Percentiles rank a stretch among this genome's conserved stretches.
Conservation (phyloP, 345 rosid genomes). For the Arabis hirsuta region DNA sequence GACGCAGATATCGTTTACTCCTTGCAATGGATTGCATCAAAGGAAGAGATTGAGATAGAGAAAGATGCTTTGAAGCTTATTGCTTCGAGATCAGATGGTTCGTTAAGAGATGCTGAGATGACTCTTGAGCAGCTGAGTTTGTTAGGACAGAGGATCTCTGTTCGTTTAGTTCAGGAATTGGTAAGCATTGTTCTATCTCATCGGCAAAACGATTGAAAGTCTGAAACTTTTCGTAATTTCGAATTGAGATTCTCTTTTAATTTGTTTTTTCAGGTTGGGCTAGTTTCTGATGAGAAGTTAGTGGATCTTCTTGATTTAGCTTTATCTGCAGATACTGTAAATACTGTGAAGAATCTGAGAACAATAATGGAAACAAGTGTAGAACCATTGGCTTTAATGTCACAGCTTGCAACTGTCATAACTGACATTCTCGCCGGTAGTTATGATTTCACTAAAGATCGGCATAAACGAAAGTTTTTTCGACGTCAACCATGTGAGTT, state of each 20-base stretch:
- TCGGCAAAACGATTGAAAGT: neutral
- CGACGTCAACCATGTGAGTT: conserved; percentile 80
- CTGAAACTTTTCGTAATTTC: neutral
- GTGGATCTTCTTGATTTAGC: conserved; percentile 99
- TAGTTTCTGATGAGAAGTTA: conserved; percentile 93
- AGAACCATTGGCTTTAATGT: conserved; percentile 97
- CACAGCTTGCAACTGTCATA: conserved; percentile 98
- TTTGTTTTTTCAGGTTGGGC: conserved; percentile 73
- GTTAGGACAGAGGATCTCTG: conserved; percentile 87
- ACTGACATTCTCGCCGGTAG: conserved; percentile 96
- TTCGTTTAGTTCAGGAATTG: conserved; percentile 91
- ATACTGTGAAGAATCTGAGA: conserved; percentile 93
- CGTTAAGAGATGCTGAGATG: conserved; percentile 97
- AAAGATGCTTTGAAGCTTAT: conserved; percentile 92
- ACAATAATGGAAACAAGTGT: conserved; percentile 94
- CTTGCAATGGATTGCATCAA: conserved; percentile 82
- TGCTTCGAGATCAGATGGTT: conserved; percentile 96
- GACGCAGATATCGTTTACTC: conserved; percentile 85
- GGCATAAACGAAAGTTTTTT: conserved; percentile 78
- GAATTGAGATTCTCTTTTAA: neutral
- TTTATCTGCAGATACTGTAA: conserved; percentile 98
- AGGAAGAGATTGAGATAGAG: conserved; percentile 79
- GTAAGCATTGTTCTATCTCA: conserved; percentile 47
- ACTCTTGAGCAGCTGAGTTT: conserved; percentile 94
- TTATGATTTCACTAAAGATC: conserved; percentile 81